Percentiles rank a stretch among this genome's conserved stretches.
Conservation (phyloP, 257 asterid genomes). For the Craterostigma plantagineum region DNA sequence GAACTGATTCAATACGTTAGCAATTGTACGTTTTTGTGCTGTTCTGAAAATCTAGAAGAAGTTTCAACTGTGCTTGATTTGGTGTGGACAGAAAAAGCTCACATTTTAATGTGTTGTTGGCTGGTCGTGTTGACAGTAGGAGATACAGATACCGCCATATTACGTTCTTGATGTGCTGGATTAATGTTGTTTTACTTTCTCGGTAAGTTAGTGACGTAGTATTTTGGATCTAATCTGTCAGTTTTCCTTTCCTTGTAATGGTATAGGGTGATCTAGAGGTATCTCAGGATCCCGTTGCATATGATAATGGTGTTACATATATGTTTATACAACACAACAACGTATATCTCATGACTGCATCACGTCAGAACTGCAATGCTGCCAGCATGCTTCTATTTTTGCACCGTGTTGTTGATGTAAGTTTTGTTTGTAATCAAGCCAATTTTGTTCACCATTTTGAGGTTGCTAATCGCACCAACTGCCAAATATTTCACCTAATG, state of each 20-base stretch:
- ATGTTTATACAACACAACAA: constrained; percentile 96
- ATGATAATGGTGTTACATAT: constrained; percentile 78
- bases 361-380: constrained; percentile 98
- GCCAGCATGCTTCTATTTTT: constrained; percentile 90
- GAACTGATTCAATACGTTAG: no score
- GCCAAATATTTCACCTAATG: constrained; percentile 3
- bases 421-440: constrained; percentile 18
- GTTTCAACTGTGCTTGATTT: no score
- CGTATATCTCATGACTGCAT: constrained; percentile 93
- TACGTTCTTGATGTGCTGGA: not conserved
- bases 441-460: no score
- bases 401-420: constrained; percentile 97
- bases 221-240: constrained; percentile 2
- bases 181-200: not conserved
- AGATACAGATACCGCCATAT: no score
- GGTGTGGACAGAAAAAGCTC: no score
- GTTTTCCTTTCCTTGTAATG: constrained; percentile 8
- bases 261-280: constrained; percentile 70
- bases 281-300: constrained; percentile 78
- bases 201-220: not conserved
- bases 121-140: no score
- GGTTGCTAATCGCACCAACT: constrained; percentile 7
- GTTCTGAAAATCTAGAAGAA: no score
- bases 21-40: no score
- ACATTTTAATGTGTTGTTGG: no score